A percentile compares a stretch with the other conserved stretches of the same genome.
These are phyloP conservation scores for Quercus suber DNA, from an alignment of 306 rosid genomes.

Conservation along the genomic window DNA sequence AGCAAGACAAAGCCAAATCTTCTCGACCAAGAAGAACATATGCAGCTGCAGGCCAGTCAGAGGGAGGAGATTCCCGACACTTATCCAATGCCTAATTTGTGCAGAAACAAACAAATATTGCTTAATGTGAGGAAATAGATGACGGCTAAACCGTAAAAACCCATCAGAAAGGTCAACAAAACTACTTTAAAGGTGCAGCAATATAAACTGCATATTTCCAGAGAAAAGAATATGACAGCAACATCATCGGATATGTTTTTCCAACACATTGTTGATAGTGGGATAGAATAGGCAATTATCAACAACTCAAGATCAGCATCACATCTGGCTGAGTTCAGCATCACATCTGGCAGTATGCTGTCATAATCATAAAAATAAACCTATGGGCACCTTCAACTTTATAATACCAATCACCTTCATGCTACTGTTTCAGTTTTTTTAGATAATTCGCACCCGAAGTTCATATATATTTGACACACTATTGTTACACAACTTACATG, in stretches of 20 bases:
- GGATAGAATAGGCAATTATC: constrained; percentile 6
- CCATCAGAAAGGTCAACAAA: background rate
- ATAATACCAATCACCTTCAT: background rate
- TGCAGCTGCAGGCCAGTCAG: constrained; percentile 96
- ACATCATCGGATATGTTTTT: background rate
- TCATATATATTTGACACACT: background rate
- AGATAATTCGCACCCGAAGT: background rate
- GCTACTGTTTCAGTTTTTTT: background rate
- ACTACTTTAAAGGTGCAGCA: background rate
- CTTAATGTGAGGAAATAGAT: constrained; percentile 13
- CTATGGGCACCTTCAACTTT: constrained; percentile 8
- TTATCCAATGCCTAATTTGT: constrained; percentile 81
- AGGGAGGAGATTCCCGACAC: constrained; percentile 96
- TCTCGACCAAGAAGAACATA: constrained; percentile 94
- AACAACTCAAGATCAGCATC: constrained; percentile 10
- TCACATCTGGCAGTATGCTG: constrained; percentile 8
- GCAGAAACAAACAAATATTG: constrained; percentile 22
- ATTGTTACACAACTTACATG: constrained; percentile 60
- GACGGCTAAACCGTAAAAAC: background rate
- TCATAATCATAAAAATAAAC: background rate
- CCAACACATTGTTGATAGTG: background rate
- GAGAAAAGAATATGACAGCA: background rate
- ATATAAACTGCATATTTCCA: background rate
- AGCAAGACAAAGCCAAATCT: constrained; percentile 92
- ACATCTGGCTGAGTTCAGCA: constrained; percentile 1